Evolutionary conservation across 371 early-diverging fungal species (phyloP), one percentile per base, ranked within the genome.

Genomic region (Vairimorpha necatrix): DNA sequence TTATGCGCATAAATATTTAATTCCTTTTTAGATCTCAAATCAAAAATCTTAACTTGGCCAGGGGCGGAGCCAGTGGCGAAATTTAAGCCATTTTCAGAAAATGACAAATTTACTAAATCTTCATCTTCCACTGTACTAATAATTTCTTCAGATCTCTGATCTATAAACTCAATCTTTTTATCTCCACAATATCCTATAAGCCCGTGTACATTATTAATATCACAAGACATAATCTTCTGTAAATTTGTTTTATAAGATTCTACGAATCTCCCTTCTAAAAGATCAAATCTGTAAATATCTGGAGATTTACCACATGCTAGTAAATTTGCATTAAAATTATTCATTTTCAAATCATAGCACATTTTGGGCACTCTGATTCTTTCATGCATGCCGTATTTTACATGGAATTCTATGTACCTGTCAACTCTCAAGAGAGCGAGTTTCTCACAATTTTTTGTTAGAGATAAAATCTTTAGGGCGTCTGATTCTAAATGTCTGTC

Each of bases 391-490:
- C 95, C 96, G 24, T 90, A 92, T 79, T 93, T 94, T 6, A 92
- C 87, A 82, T 98, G 97, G 76, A 98, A 91, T 86, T 98, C 96
- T 9, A 98, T 81, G n/a, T 90, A 88, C 60, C 95, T 88, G 83
- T 95, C 95, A 46, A 87, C 87, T 84, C 94, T 94, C 83, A 98
- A 84, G 62, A 91, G 89, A 24, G 92, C 93, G 4, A 89, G 86
- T 83, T 96, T 98, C 34, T 93, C 93, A 94, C 94, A 95, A 86
- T 97, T 96, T 76, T 95, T 94, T 0, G 92, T 91, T 42, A 98
- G 84, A 18, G 94, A 87, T 88, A 74, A 22, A 20, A 75, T 38
- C 71, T 77, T 75, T 61, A 83, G 33, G 14, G 93, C 93, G 81
- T 98, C 99, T 9, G 89, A 83, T 74, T 95, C 93, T 0, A 92